Evolutionary conservation across 176 grass and related monocot genomes (phyloP), one percentile per base, ranked within the genome.

Genomic region (Thinopyrum elongatum): DNA sequence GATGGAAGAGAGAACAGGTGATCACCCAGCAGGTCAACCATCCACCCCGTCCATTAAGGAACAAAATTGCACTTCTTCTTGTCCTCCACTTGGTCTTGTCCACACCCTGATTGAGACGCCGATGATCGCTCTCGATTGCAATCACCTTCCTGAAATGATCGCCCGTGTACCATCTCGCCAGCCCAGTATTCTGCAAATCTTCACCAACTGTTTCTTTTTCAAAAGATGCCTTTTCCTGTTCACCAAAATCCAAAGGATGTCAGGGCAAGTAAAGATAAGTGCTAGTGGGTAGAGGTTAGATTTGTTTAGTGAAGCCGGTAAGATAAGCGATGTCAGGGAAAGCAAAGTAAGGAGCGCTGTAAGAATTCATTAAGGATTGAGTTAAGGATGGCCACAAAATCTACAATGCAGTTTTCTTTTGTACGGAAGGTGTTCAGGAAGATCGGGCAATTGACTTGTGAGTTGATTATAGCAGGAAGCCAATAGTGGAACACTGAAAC

Each of bases 111-210:
- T 64, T n/a, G 15, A 7, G 87, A 79, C 16, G 28, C 22, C 41
- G 9, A 83, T 88, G 63, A 72, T 79, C 38, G 51, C 74, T 78
- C 72, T 29, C 19, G 23, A 77, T 27, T 46, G 15, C 39, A 22
- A 0, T 10, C 2, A 4, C 16, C 11, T 63, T 23, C 1, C 11
- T 0, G 22, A 57, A 84, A 66, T 53, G 74, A 76, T 53, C 16
- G 16, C 49, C 16, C 1, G 15, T 53, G 49, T 53, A 53, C 49
- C 0, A 53, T 64, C 72, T 36, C 10, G 7, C 3, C 29, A 2
- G 36, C 2, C 0, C 44, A 19, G 76, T 87, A 70, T 82, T 68
- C 53, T 57, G 79, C 30, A 77, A 41, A 77, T 87, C 79, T 46
- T 69, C 42, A 44, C 64, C 30, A 13, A 19, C 8, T n/a, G 12